phyloP scores from a whole-genome alignment of 192 early-diverging fungal genomes.

The Rhizoclosmatium sp. region DNA sequence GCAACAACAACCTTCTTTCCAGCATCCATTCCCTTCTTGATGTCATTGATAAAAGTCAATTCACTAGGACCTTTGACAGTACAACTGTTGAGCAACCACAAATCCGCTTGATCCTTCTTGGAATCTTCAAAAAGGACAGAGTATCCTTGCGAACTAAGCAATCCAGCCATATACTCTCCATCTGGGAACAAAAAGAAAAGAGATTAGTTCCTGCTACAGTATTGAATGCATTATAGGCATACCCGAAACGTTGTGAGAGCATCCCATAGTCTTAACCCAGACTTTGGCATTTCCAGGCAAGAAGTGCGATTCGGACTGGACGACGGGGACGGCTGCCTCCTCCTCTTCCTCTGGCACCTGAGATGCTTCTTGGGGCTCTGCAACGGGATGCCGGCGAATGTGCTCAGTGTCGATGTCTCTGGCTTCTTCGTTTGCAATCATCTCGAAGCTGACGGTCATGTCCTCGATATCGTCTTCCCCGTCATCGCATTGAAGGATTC shows the following conservation, averaged over 20 bases:
- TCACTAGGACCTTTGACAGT: conserved; percentile 68
- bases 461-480: conserved; percentile 47
- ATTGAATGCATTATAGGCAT: background rate
- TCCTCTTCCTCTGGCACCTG: conserved; percentile 17
- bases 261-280: conserved; percentile 64
- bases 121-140: conserved; percentile 53
- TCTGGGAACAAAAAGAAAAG: conserved; percentile 27
- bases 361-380: background rate
- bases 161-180: conserved; percentile 68
- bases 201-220: conserved; percentile 25
- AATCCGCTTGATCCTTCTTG: conserved; percentile 48
- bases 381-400: conserved; percentile 1
- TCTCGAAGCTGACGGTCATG: conserved; percentile 31
- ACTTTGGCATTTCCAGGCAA: conserved; percentile 57
- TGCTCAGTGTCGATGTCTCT: conserved; percentile 21
- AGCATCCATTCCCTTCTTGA: conserved; percentile 48
- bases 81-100: conserved; percentile 72
- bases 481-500: background rate
- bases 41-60: conserved; percentile 63
- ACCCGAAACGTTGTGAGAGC: conserved; percentile 48
- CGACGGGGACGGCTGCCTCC: background rate
- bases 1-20: conserved; percentile 66
- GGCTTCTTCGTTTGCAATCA: background rate
- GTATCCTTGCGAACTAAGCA: conserved; percentile 60
- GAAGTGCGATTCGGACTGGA: conserved; percentile 32